These are phyloP conservation scores for Tetrapisispora phaffii DNA, from an alignment of 805 yeast species.

Conservation along the genomic window DNA sequence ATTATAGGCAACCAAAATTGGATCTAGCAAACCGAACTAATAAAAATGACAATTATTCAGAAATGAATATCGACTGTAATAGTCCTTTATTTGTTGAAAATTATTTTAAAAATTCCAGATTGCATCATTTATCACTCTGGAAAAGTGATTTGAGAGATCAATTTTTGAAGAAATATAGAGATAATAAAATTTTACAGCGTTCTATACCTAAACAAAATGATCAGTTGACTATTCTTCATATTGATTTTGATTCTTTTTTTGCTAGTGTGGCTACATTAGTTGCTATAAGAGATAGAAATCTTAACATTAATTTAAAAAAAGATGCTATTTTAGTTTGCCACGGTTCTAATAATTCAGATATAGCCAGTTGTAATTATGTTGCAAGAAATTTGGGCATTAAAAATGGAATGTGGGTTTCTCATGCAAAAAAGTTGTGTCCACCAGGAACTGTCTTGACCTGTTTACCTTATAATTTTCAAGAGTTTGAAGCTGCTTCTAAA, in stretches of 20 bases:
- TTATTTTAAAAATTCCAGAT: slow-evolving; percentile 71
- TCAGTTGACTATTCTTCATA: slow-evolving; percentile 46
- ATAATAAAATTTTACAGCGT: slow-evolving; percentile 7
- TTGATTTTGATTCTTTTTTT: slow-evolving; percentile 92
- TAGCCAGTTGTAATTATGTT: slow-evolving; percentile 85
- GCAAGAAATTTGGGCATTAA: slow-evolving; percentile 70
- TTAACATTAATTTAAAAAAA: slow-evolving; percentile 28
- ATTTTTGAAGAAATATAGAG: slow-evolving; percentile 42
- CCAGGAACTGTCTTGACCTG: slow-evolving; percentile 36
- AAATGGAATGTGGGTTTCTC: slow-evolving; percentile 85
- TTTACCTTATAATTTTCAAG: slow-evolving; percentile 63
- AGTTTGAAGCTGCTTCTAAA: slow-evolving; percentile 57
- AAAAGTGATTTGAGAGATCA: slow-evolving; percentile 60
- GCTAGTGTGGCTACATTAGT: slow-evolving; percentile 70
- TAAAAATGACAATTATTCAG: background rate
- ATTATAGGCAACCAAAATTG: slow-evolving; percentile 45
- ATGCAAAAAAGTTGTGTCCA: slow-evolving; percentile 61
- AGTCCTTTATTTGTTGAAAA: slow-evolving; percentile 65
- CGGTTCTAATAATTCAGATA: slow-evolving; percentile 48
- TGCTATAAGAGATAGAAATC: slow-evolving; percentile 35
- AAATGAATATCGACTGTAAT: slow-evolving; percentile 43
- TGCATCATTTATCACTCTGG: slow-evolving; percentile 86
- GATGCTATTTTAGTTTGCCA: slow-evolving; percentile 56
- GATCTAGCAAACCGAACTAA: slow-evolving; percentile 9
- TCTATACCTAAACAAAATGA: slow-evolving; percentile 7